phyloP scores from a whole-genome alignment of 345 rosid genomes.

The Diplotaxis tenuifolia region DNA sequence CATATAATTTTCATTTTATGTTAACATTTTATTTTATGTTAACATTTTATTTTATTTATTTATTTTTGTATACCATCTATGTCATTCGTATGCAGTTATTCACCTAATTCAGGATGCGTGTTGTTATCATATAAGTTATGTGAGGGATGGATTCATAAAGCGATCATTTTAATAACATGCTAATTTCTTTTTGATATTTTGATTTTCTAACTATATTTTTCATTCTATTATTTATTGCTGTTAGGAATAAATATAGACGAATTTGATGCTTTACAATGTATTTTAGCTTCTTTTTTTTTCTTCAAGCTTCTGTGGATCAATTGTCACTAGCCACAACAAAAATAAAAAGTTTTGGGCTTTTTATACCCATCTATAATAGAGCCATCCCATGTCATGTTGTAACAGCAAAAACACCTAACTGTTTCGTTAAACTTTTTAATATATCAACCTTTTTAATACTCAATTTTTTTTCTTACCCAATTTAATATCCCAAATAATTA shows the following conservation, averaged over 20 bases:
- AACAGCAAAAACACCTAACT: not conserved
- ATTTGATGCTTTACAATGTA: not conserved
- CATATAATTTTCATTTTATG: too few relatives aligned
- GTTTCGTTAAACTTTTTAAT: too few relatives aligned
- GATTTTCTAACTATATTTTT: not conserved
- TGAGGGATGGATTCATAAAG: not conserved
- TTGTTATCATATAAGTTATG: constrained; percentile 12
- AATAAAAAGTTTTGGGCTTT: not conserved
- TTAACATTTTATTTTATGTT: not conserved
- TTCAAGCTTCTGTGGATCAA: not conserved
- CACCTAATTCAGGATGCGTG: constrained; percentile 3
- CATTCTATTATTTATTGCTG: not conserved
- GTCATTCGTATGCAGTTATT: constrained; percentile 14
- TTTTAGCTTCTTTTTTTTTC: not conserved
- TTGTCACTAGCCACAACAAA: not conserved
- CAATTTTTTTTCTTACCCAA: too few relatives aligned
- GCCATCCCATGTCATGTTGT: not conserved
- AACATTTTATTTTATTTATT: too few relatives aligned
- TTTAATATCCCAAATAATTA: too few relatives aligned
- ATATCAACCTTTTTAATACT: too few relatives aligned
- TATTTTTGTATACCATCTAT: not conserved
- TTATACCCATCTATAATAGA: not conserved
- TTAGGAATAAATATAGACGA: not conserved
- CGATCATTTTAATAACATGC: not conserved
- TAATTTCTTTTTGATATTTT: not conserved